Evolutionary conservation across 345 rosid species (phyloP).

Genomic region (Citrus maxima): DNA sequence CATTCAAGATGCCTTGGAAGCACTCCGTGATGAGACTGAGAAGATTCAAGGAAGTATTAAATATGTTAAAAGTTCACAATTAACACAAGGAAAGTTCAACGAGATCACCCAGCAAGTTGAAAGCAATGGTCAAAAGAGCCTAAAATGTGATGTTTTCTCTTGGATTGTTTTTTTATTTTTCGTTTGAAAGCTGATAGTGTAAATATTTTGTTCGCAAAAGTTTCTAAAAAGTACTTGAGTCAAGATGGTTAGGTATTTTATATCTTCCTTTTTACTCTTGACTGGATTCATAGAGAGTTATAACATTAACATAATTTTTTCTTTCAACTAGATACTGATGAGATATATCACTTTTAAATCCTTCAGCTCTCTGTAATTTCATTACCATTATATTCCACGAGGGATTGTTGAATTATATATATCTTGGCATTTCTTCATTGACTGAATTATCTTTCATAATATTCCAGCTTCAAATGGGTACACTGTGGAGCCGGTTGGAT

Average conservation of each 20-base stretch:
- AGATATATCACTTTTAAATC: too few relatives aligned
- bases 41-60: conserved; percentile 73
- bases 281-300: neutral
- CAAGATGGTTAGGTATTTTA: neutral
- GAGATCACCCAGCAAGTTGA: conserved; percentile 67
- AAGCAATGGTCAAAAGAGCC: conserved; percentile 45
- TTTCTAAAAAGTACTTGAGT: neutral
- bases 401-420: too few relatives aligned
- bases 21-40: conserved; percentile 51
- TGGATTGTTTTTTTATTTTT: neutral
- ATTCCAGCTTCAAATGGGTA: too few relatives aligned
- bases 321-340: too few relatives aligned
- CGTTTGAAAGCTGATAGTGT: neutral
- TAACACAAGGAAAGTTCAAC: conserved; percentile 54
- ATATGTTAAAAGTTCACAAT: conserved; percentile 73
- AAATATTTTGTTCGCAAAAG: neutral
- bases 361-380: too few relatives aligned
- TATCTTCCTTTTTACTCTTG: neutral
- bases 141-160: neutral
- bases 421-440: too few relatives aligned
- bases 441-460: too few relatives aligned
- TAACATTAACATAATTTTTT: too few relatives aligned
- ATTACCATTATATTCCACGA: too few relatives aligned
- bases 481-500: too few relatives aligned
- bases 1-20: conserved; percentile 67